These are phyloP conservation scores for Penicillium psychrosexuale DNA, from an alignment of 2,329 filamentous ascomycete genomes.

Conservation along the genomic window DNA sequence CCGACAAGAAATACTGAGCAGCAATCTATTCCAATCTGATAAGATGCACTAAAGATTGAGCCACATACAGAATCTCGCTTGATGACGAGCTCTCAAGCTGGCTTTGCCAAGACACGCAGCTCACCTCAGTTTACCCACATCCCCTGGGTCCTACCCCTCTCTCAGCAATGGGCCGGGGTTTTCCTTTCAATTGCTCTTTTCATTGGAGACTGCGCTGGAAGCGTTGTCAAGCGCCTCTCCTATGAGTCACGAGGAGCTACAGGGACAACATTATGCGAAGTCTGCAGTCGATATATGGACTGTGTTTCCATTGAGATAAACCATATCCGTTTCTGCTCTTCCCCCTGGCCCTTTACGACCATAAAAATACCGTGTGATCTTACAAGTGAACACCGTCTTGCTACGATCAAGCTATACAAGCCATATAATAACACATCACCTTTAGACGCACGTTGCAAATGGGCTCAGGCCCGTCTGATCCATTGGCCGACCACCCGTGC, in stretches of 20 bases:
- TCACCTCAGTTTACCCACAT: conserved; percentile 13
- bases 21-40: background rate
- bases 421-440: background rate
- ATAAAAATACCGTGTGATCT: background rate
- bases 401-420: background rate
- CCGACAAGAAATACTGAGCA: background rate
- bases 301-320: conserved; percentile 8
- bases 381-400: background rate
- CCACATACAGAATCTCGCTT: background rate
- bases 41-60: background rate
- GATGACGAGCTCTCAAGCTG: background rate
- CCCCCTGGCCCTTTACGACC: background rate
- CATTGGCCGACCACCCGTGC: conserved; percentile 5
- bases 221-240: background rate
- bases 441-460: conserved; percentile 14
- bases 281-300: background rate
- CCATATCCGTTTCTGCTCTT: background rate
- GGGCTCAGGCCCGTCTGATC: conserved; percentile 6
- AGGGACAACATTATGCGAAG: background rate
- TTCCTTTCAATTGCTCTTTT: background rate
- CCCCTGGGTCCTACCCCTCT: conserved; percentile 5
- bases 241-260: background rate
- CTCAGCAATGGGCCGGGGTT: background rate
- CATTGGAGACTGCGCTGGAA: background rate
- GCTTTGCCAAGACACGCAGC: conserved; percentile 17